A percentile compares a stretch with the other conserved stretches of the same genome.
These are phyloP conservation scores for Aspergillus felis DNA, from an alignment of 2,329 filamentous ascomycete genomes.

Conservation along the genomic window DNA sequence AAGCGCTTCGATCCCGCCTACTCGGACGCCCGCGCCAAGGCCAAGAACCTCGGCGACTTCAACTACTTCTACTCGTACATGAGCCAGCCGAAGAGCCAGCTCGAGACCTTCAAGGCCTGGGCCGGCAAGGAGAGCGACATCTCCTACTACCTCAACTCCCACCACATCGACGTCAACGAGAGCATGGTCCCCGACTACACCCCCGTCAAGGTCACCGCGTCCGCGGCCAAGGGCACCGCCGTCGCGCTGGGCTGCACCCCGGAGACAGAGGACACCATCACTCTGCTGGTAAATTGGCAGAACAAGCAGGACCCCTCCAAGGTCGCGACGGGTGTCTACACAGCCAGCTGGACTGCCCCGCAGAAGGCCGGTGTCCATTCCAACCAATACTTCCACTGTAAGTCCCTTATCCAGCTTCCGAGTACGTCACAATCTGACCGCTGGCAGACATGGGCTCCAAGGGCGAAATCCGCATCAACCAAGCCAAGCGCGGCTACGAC, in stretches of 20 bases:
- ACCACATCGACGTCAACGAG: conserved; percentile 90
- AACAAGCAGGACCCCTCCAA: conserved; percentile 66
- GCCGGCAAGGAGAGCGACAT: conserved; percentile 90
- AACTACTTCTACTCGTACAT: conserved; percentile 99
- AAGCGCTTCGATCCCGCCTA: conserved; percentile 95
- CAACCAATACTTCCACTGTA: conserved; percentile 91
- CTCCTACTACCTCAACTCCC: conserved; percentile 92
- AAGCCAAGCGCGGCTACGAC: conserved; percentile 91
- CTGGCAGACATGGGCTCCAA: conserved; percentile 64
- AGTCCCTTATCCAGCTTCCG: conserved; percentile 7
- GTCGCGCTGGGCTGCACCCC: conserved; percentile 72
- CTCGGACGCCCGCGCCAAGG: conserved; percentile 76
- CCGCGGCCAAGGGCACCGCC: conserved; percentile 75
- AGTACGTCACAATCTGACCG: background rate
- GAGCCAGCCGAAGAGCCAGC: conserved; percentile 85
- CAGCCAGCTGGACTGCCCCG: conserved; percentile 90
- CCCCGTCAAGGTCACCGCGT: conserved; percentile 74
- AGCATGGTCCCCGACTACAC: conserved; percentile 82
- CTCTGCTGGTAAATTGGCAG: conserved; percentile 82
- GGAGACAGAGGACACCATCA: conserved; percentile 89
- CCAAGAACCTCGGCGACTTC: conserved; percentile 79
- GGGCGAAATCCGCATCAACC: conserved; percentile 85
- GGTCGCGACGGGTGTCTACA: conserved; percentile 83
- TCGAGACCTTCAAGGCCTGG: conserved; percentile 94
- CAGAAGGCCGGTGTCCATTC: conserved; percentile 92